Evolutionary conservation across 2,329 filamentous ascomycete species (phyloP).

Genomic region (Cordyceps farinosa): DNA sequence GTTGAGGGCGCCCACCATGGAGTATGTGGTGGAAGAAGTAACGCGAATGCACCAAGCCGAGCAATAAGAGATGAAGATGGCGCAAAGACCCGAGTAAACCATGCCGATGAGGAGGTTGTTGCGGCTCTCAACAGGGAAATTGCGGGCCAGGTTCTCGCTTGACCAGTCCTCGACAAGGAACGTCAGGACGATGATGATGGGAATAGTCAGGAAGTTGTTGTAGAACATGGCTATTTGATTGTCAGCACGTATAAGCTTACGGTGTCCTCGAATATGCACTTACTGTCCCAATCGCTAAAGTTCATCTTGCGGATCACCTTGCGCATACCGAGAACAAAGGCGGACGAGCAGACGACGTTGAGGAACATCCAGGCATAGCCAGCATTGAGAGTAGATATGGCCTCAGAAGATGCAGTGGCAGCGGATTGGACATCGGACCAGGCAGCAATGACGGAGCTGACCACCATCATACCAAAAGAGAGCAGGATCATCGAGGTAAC

Average conservation of each 20-base stretch:
- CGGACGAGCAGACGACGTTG: slow-evolving; percentile 86
- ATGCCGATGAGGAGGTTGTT: slow-evolving; percentile 76
- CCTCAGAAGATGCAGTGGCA: slow-evolving; percentile 58
- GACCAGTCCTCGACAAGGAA: slow-evolving; percentile 86
- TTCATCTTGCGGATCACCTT: slow-evolving; percentile 97
- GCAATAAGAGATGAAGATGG: slow-evolving; percentile 93
- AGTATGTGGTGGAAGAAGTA: slow-evolving; percentile 92
- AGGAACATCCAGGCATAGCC: slow-evolving; percentile 93
- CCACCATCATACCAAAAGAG: slow-evolving; percentile 88
- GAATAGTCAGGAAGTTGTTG: slow-evolving; percentile 92
- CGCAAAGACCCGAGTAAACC: slow-evolving; percentile 81
- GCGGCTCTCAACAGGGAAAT: slow-evolving; percentile 73
- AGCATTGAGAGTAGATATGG: slow-evolving; percentile 80
- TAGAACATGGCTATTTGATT: slow-evolving; percentile 79
- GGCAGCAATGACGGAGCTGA: slow-evolving; percentile 86
- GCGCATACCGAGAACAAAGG: slow-evolving; percentile 82
- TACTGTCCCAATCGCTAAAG: slow-evolving; percentile 97
- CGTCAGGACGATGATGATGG: slow-evolving; percentile 74
- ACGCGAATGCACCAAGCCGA: slow-evolving; percentile 94
- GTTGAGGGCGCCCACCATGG: slow-evolving; percentile 91
- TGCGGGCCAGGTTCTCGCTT: slow-evolving; percentile 67
- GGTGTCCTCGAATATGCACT: slow-evolving; percentile 37
- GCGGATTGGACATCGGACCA: slow-evolving; percentile 91
- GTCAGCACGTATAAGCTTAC: slow-evolving; percentile 26
- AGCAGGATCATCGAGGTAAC: slow-evolving; percentile 80